Conservation (phyloP, 257 asterid species). For the Solanum raphanifolium region DNA sequence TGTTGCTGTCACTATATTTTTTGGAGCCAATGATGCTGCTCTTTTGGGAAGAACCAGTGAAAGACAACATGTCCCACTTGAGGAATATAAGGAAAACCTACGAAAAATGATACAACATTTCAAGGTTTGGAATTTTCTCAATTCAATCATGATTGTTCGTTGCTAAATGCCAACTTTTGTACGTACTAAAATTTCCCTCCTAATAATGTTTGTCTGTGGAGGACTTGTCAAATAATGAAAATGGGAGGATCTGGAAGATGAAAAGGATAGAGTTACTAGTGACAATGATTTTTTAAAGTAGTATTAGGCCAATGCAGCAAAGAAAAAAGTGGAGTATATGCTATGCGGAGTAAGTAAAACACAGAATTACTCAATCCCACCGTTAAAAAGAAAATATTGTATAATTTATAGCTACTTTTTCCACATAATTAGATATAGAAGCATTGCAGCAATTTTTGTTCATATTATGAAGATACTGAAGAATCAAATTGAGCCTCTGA, state of each 20-base stretch:
- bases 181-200: neutral
- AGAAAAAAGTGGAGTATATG: neutral
- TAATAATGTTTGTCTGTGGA: neutral
- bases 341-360: neutral
- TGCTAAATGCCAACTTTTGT: neutral
- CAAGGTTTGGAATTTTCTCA: constrained; percentile 35
- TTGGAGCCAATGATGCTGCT: constrained; percentile 96
- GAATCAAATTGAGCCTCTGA: neutral
- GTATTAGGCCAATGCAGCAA: neutral
- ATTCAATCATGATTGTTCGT: neutral
- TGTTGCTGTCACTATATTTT: constrained; percentile 60
- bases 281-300: neutral
- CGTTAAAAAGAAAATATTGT: neutral
- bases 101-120: constrained; percentile 55
- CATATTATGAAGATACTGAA: neutral
- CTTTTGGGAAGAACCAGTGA: constrained; percentile 56
- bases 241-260: neutral
- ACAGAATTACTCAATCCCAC: neutral
- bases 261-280: neutral
- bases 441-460: neutral
- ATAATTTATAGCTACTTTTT: neutral
- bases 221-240: neutral
- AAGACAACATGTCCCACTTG: constrained; percentile 76
- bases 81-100: constrained; percentile 80
- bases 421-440: neutral